phyloP scores from a whole-genome alignment of 257 asterid species.

The Datura wrightii region DNA sequence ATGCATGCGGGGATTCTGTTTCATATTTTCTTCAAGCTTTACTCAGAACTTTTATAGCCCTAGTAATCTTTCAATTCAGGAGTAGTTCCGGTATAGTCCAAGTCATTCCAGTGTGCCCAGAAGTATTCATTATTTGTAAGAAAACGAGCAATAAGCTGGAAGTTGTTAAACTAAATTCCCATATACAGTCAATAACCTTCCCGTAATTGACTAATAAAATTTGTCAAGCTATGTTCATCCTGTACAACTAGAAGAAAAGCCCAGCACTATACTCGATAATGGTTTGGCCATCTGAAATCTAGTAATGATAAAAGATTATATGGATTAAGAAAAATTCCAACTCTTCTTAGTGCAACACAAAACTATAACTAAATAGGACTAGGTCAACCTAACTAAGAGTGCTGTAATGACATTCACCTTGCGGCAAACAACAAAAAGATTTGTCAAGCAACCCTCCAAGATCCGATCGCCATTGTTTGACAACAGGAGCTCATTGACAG shows the following conservation, averaged over 20 bases:
- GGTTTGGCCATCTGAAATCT: neutral
- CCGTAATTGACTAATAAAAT: slow-evolving; percentile 4
- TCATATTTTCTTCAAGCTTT: slow-evolving; percentile 21
- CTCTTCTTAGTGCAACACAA: neutral
- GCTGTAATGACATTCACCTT: slow-evolving; percentile 52
- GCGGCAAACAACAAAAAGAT: slow-evolving; percentile 69
- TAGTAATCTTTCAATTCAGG: neutral
- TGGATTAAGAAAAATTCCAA: neutral
- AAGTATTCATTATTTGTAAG: neutral
- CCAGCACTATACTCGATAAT: neutral
- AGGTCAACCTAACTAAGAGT: neutral
- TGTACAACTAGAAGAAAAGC: slow-evolving; percentile 6
- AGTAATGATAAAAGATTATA: neutral
- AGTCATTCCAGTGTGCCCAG: neutral
- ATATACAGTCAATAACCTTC: slow-evolving; percentile 4
- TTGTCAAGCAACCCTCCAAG: slow-evolving; percentile 88
- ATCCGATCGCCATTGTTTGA: slow-evolving; percentile 82
- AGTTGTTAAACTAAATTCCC: neutral
- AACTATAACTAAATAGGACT: neutral
- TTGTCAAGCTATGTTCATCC: neutral
- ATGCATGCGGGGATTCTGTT: neutral
- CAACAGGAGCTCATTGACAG: slow-evolving; percentile 73
- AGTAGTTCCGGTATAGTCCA: slow-evolving; percentile 1
- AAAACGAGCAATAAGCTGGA: slow-evolving; percentile 1
- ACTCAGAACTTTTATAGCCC: neutral